These are phyloP conservation scores for Striga hermonthica DNA, from an alignment of 305 asterid genomes.

Conservation along the genomic window DNA sequence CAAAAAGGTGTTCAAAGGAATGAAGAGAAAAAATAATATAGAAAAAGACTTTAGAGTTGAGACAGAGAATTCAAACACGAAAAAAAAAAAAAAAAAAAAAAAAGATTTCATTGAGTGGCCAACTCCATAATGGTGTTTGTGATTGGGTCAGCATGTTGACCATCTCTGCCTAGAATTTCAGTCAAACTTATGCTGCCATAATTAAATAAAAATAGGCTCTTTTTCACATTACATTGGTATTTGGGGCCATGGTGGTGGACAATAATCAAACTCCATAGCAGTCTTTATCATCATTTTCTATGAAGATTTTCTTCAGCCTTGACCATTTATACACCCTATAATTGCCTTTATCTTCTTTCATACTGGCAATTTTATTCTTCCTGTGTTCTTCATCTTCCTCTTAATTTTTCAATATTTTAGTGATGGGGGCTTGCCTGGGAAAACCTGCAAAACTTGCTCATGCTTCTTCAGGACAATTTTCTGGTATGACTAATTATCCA, in stretches of 20 bases:
- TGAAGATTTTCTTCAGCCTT: slow-evolving; percentile 47
- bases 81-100: too few relatives aligned
- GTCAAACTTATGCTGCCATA: neutral
- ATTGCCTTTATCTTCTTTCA: neutral
- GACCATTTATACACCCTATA: slow-evolving; percentile 33
- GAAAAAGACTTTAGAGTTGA: too few relatives aligned
- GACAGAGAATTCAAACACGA: too few relatives aligned
- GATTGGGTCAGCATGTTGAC: neutral
- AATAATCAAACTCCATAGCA: slow-evolving; percentile 27
- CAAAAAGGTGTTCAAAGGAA: too few relatives aligned
- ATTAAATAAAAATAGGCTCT: neutral
- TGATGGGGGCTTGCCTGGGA: slow-evolving; percentile 70
- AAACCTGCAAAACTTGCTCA: slow-evolving; percentile 62
- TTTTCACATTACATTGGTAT: slow-evolving; percentile 30
- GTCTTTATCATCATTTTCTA: slow-evolving; percentile 37
- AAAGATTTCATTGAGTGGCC: too few relatives aligned
- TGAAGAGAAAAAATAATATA: too few relatives aligned
- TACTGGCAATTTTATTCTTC: neutral
- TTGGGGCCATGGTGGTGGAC: slow-evolving; percentile 20
- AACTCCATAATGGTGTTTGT: neutral
- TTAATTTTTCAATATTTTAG: neutral
- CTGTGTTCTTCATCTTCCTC: slow-evolving; percentile 19
- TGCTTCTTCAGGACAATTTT: slow-evolving; percentile 75
- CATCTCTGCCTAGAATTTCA: neutral
- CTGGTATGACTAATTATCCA: slow-evolving; percentile 35